These are phyloP conservation scores for Arthroderma sp. DNA, from an alignment of 2,329 filamentous ascomycete species.

Conservation along the genomic window DNA sequence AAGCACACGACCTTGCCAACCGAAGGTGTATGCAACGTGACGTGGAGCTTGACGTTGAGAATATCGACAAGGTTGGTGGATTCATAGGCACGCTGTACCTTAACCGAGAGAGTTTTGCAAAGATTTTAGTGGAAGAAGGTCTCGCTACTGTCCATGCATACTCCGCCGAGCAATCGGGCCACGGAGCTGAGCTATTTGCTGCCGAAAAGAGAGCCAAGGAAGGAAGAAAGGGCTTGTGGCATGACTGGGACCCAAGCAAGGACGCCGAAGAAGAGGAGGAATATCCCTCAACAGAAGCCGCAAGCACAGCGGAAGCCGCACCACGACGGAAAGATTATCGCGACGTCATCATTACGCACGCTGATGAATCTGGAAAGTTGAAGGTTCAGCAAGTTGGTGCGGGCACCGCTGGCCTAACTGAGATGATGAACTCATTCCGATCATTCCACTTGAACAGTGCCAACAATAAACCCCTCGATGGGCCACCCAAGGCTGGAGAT, in stretches of 20 bases:
- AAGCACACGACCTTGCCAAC: slow-evolving; percentile 84
- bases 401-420: slow-evolving; percentile 71
- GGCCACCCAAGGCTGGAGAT: slow-evolving; percentile 79
- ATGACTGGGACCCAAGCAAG: slow-evolving; percentile 83
- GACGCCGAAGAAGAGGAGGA: slow-evolving; percentile 52
- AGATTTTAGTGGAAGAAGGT: slow-evolving; percentile 84
- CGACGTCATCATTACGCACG: slow-evolving; percentile 81
- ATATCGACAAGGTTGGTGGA: slow-evolving; percentile 89
- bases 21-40: slow-evolving; percentile 84
- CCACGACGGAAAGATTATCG: slow-evolving; percentile 75
- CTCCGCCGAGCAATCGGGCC: slow-evolving; percentile 89
- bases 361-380: slow-evolving; percentile 66
- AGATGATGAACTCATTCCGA: slow-evolving; percentile 81
- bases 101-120: slow-evolving; percentile 91
- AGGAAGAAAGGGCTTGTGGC: slow-evolving; percentile 75
- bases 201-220: slow-evolving; percentile 87
- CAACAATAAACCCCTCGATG: slow-evolving; percentile 60
- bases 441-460: slow-evolving; percentile 76
- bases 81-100: slow-evolving; percentile 94
- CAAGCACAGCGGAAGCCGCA: slow-evolving; percentile 41
- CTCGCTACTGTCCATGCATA: slow-evolving; percentile 85
- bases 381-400: slow-evolving; percentile 86
- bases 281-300: slow-evolving; percentile 33
- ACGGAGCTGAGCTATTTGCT: slow-evolving; percentile 71
- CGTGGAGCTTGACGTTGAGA: slow-evolving; percentile 88